phyloP scores from a whole-genome alignment of 768 basidiomycete genomes.

The Glaciozyma antarctica region DNA sequence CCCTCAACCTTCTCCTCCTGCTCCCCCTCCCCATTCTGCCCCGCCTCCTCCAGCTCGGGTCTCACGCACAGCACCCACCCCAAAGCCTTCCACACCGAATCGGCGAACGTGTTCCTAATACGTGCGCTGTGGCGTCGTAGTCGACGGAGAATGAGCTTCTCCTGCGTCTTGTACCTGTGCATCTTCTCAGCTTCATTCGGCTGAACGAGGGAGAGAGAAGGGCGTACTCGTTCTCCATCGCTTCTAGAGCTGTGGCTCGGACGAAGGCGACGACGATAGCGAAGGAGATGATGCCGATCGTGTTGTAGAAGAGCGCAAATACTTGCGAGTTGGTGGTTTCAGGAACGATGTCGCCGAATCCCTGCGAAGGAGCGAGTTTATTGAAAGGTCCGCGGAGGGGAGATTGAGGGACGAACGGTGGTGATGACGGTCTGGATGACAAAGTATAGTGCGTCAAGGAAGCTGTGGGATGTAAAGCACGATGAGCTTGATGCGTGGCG shows the following conservation, averaged over 20 bases:
- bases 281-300: slow-evolving; percentile 11
- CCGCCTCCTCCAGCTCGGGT: slow-evolving; percentile 1
- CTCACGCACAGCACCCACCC: neutral
- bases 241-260: slow-evolving; percentile 12
- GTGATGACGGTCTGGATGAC: slow-evolving; percentile 15
- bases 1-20: neutral
- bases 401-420: neutral
- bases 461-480: neutral
- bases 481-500: no score
- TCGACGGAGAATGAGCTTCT: neutral
- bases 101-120: neutral
- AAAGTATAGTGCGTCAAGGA: slow-evolving; percentile 17
- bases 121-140: neutral
- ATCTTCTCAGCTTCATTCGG: neutral
- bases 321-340: neutral
- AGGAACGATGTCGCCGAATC: slow-evolving; percentile 15
- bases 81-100: neutral
- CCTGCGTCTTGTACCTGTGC: neutral
- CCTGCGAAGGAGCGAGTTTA: neutral
- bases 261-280: slow-evolving; percentile 22
- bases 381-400: no score
- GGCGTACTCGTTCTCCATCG: slow-evolving; percentile 14
- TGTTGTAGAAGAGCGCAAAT: slow-evolving; percentile 8
- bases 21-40: neutral
- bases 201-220: neutral